A percentile compares a stretch with the other conserved stretches of the same genome.
Evolutionary conservation across 345 rosid species (phyloP).

Genomic region (Eucalyptus regnans): DNA sequence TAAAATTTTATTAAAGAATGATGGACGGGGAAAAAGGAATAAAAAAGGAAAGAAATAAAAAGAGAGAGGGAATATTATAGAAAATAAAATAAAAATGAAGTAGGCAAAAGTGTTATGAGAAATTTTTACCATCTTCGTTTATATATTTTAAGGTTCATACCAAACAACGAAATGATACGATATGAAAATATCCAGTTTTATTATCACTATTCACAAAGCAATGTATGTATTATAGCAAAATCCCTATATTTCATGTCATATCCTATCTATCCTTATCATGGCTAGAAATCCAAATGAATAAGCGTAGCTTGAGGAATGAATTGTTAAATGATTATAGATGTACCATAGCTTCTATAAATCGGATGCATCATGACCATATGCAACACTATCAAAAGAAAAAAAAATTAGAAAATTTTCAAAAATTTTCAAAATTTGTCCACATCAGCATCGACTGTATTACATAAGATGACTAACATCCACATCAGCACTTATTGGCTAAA

Average conservation of each 20-base stretch:
- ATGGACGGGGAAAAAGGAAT: too few relatives aligned
- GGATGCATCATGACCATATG: not conserved
- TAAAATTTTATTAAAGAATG: too few relatives aligned
- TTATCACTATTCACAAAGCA: not conserved
- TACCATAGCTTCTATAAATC: not conserved
- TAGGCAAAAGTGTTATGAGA: not conserved
- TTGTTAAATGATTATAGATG: not conserved
- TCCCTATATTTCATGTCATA: too few relatives aligned
- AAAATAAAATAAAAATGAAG: not conserved
- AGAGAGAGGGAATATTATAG: not conserved
- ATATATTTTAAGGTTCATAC: too few relatives aligned
- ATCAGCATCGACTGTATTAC: rapidly evolving
- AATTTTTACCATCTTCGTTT: not conserved
- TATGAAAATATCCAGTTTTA: too few relatives aligned
- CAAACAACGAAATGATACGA: too few relatives aligned
- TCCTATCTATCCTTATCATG: not conserved
- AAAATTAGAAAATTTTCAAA: too few relatives aligned
- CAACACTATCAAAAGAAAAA: not conserved
- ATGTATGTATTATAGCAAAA: not conserved
- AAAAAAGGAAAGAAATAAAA: too few relatives aligned
- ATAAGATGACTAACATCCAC: not conserved
- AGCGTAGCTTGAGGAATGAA: not conserved
- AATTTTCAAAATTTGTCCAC: not conserved
- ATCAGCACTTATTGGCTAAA: not conserved
- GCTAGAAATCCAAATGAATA: not conserved